Percentiles rank a stretch among this genome's conserved stretches.
phyloP scores from a whole-genome alignment of 2,329 filamentous ascomycete species.

The Alternaria sp. region DNA sequence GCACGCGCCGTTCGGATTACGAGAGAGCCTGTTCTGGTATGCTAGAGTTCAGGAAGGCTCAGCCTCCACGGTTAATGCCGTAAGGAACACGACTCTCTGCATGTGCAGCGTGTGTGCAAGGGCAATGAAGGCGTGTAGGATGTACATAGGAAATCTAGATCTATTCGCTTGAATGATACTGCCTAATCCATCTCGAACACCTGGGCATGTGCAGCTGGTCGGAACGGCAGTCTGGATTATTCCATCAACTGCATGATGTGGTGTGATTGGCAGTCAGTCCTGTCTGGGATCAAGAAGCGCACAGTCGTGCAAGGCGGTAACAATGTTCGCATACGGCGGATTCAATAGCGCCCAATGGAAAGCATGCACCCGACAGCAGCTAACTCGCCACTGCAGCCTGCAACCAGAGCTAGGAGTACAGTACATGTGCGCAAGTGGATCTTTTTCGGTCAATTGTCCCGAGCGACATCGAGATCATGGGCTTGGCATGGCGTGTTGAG shows the following conservation, averaged over 20 bases:
- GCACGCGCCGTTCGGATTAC: not conserved
- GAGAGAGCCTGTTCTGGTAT: not conserved
- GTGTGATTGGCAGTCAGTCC: not conserved
- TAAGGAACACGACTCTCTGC: not conserved
- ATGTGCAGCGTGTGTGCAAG: not conserved
- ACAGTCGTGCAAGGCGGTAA: not conserved
- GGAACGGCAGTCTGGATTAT: not conserved
- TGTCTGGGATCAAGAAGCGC: not conserved
- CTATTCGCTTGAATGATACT: not conserved
- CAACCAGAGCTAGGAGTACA: not conserved
- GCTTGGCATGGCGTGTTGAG: slow-evolving; percentile 1
- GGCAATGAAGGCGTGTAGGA: not conserved
- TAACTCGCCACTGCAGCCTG: not conserved
- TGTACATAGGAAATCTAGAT: slow-evolving; percentile 9
- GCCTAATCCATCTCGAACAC: not conserved
- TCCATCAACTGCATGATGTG: not conserved
- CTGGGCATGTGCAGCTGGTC: not conserved
- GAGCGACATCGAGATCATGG: slow-evolving; percentile 1
- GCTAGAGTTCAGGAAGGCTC: not conserved
- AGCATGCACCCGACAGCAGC: not conserved
- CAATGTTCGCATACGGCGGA: not conserved
- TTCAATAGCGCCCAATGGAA: not conserved
- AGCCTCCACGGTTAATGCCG: not conserved
- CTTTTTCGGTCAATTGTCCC: not conserved
- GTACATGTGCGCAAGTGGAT: not conserved